These are phyloP conservation scores for Aureobasidium pullulans DNA, from an alignment of 2,329 filamentous ascomycete genomes.

Conservation along the genomic window DNA sequence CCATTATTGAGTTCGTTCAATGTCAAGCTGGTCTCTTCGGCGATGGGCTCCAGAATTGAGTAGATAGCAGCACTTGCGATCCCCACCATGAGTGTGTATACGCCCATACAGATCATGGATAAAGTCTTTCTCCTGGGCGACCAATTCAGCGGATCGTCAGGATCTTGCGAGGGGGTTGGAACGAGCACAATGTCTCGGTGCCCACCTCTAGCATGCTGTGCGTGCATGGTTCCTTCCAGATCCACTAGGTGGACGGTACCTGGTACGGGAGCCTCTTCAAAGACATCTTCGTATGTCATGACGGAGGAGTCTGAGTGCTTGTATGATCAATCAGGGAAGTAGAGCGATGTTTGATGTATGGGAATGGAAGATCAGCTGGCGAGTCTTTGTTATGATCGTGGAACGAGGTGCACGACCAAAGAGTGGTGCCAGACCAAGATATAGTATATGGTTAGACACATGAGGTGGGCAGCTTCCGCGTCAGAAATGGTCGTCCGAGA, in stretches of 20 bases:
- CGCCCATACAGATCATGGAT: slow-evolving; percentile 36
- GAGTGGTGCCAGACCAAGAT: background rate
- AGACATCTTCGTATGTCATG: background rate
- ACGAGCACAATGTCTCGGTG: slow-evolving; percentile 35
- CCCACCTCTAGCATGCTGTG: slow-evolving; percentile 28
- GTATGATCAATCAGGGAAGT: background rate
- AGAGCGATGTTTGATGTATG: background rate
- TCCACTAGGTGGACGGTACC: slow-evolving; percentile 40
- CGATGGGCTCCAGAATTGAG: slow-evolving; percentile 42
- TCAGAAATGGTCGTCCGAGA: background rate
- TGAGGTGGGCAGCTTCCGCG: background rate
- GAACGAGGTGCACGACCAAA: background rate
- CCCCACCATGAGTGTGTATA: slow-evolving; percentile 45
- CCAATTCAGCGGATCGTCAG: slow-evolving; percentile 43
- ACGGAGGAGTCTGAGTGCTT: background rate
- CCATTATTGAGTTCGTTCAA: slow-evolving; percentile 41
- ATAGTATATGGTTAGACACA: background rate
- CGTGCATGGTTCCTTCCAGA: slow-evolving; percentile 29
- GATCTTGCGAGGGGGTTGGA: slow-evolving; percentile 37
- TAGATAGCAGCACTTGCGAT: slow-evolving; percentile 45
- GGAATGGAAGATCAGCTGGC: no score
- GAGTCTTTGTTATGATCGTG: background rate
- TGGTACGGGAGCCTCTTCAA: slow-evolving; percentile 19
- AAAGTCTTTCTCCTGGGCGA: slow-evolving; percentile 35
- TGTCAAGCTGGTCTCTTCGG: slow-evolving; percentile 39